Percentiles rank a stretch among this genome's conserved stretches.
Evolutionary conservation across 2,329 filamentous ascomycete species (phyloP).

Genomic region (Colletotrichum tropicicola): DNA sequence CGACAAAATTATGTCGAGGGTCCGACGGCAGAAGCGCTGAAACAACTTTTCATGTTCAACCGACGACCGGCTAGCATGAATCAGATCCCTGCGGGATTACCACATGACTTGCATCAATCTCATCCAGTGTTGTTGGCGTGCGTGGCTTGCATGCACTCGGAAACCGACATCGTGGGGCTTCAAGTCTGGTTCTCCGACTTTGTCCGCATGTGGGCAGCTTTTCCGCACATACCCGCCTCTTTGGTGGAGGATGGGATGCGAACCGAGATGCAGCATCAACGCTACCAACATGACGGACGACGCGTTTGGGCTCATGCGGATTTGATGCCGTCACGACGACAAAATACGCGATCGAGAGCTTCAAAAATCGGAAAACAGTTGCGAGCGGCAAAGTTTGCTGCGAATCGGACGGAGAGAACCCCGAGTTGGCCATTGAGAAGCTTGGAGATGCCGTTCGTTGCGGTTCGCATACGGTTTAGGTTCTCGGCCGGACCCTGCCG

Average conservation of each 20-base stretch:
- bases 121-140: not conserved
- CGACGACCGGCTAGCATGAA: not conserved
- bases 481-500: conserved; percentile 11
- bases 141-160: not conserved
- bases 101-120: not conserved
- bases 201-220: not conserved
- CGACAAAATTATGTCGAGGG: too few species aligned
- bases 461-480: not conserved
- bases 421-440: not conserved
- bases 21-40: not conserved
- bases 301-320: too few species aligned
- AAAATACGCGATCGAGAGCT: not conserved
- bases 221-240: not conserved
- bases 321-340: too few species aligned
- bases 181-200: not conserved
- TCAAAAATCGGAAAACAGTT: not conserved
- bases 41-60: not conserved
- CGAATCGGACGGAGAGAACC: not conserved
- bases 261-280: not conserved
- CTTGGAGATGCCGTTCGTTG: not conserved
- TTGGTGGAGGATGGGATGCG: not conserved
- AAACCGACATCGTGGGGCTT: not conserved
- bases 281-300: not conserved
- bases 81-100: not conserved
- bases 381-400: not conserved